Evolutionary conservation across 805 yeast species (phyloP).

Genomic region (Barnettozyma sucrosica): DNA sequence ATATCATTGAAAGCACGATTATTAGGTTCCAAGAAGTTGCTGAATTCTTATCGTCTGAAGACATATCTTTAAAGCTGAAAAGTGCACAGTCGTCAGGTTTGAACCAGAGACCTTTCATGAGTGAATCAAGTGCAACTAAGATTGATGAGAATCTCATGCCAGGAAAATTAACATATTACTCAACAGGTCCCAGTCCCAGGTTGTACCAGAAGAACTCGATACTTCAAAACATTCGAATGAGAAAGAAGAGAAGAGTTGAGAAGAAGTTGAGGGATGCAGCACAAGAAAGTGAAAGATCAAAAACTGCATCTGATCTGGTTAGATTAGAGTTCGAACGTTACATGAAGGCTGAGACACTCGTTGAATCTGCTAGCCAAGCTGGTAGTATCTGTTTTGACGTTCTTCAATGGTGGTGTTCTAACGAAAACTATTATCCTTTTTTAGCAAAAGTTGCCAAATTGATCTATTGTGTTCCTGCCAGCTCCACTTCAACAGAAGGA

Average conservation of each 20-base stretch:
- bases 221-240: not conserved
- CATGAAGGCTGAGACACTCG: not conserved
- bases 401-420: not conserved
- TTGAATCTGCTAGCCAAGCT: not conserved
- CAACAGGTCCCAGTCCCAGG: not conserved
- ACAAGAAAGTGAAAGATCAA: not conserved
- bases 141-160: not conserved
- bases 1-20: not conserved
- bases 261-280: not conserved
- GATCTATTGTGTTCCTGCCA: not conserved
- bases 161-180: not conserved
- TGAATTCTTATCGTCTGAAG: not conserved
- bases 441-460: not conserved
- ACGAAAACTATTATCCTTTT: not conserved
- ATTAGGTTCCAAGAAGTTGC: not conserved
- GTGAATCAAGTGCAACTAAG: not conserved
- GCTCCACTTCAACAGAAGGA: not conserved
- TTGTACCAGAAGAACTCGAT: not conserved
- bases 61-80: not conserved
- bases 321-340: not conserved
- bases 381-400: not conserved
- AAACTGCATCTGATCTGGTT: not conserved
- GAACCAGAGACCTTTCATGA: not conserved
- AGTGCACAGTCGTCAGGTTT: not conserved
- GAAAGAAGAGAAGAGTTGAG: not conserved